Conservation (phyloP, 2,329 filamentous ascomycete species). For the Fusarium dlaminii region DNA sequence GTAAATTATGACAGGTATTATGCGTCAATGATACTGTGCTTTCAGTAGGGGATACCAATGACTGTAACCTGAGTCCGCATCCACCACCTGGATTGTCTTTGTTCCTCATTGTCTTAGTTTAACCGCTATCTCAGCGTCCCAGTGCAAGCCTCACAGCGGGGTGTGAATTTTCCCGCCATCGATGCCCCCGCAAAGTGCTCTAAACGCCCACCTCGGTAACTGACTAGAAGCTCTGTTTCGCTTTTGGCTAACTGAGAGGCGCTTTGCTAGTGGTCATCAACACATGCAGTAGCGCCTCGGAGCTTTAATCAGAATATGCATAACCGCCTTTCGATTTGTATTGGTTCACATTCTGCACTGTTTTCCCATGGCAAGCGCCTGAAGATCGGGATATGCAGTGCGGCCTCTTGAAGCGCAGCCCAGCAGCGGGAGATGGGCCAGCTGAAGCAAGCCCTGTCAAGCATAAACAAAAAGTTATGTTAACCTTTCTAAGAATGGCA, state of each 20-base stretch:
- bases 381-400: background rate
- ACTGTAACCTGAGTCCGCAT: constrained; percentile 4
- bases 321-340: constrained; percentile 13
- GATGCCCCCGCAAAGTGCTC: constrained; percentile 12
- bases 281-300: constrained; percentile 34
- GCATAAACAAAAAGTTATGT: constrained; percentile 40
- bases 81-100: background rate
- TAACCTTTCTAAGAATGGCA: constrained; percentile 17
- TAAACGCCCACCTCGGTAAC: constrained; percentile 19
- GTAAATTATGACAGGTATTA: constrained; percentile 7
- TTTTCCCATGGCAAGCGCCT: background rate
- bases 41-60: background rate
- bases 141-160: constrained; percentile 10
- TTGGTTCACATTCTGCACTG: constrained; percentile 8
- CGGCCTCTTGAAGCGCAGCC: background rate
- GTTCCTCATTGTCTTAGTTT: background rate
- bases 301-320: constrained; percentile 26
- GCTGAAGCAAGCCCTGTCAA: constrained; percentile 28
- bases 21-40: background rate
- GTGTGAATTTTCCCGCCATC: background rate
- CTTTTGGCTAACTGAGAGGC: constrained; percentile 13
- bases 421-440: constrained; percentile 19
- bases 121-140: constrained; percentile 11
- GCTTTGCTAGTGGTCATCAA: constrained; percentile 9
- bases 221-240: constrained; percentile 11